Evolutionary conservation across 768 basidiomycete genomes (phyloP).

Genomic region (Termitomyces sp.): DNA sequence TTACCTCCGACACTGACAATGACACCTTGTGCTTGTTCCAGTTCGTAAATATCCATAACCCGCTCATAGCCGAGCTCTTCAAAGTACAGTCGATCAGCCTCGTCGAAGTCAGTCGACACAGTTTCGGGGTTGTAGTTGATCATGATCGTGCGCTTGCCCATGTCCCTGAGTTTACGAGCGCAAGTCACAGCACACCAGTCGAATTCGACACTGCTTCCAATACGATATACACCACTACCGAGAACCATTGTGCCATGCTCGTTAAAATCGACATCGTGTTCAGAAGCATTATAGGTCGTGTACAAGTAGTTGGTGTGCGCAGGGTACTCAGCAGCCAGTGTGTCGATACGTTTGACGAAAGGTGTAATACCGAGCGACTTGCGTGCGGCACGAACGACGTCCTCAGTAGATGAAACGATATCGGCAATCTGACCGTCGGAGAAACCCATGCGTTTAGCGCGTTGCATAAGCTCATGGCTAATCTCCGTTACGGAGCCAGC

Average conservation of each 20-base stretch:
- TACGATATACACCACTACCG: conserved; percentile 96
- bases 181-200: conserved; percentile 99
- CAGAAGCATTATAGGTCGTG: conserved; percentile 96
- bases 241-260: conserved; percentile 99
- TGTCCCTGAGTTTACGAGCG: conserved; percentile 83
- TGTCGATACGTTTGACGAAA: conserved; percentile 99
- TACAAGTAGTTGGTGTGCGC: conserved; percentile 99
- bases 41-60: conserved; percentile 99
- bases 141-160: conserved; percentile 97
- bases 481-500: conserved; percentile 66
- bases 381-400: conserved; percentile 74
- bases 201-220: conserved; percentile 98
- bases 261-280: conserved; percentile 92
- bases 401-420: conserved; percentile 68
- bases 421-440: conserved; percentile 90
- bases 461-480: conserved; percentile 71
- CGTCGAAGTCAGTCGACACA: conserved; percentile 98
- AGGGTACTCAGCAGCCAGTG: conserved; percentile 96
- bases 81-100: conserved; percentile 98
- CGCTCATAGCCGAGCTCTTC: conserved; percentile 97
- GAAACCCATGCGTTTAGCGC: conserved; percentile 94
- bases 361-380: conserved; percentile 88
- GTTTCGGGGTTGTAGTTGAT: conserved; percentile 99
- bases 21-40: conserved; percentile 89
- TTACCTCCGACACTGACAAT: conserved; percentile 95